Conservation (phyloP, 441 rosid species). For the Gossypium schwendimanii region DNA sequence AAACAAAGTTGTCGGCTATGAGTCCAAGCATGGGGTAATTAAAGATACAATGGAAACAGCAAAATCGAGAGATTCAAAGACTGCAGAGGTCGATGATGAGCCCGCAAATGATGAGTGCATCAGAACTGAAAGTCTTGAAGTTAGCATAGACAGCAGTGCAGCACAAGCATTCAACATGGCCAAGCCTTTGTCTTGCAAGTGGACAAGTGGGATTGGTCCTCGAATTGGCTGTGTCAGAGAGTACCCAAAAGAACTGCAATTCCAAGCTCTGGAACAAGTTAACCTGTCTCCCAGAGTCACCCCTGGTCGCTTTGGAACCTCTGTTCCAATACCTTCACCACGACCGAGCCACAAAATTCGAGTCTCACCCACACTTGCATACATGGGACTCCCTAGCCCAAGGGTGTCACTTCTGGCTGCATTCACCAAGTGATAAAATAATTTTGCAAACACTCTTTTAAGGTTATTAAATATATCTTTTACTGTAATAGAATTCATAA, state of each 20-base stretch:
- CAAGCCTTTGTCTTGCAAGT: conserved; percentile 65
- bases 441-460: not conserved
- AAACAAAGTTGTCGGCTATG: conserved; percentile 15
- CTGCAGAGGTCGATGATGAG: conserved; percentile 8
- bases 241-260: conserved; percentile 60
- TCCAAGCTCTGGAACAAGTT: conserved; percentile 63
- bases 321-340: conserved; percentile 66
- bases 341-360: conserved; percentile 63
- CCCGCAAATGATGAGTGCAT: conserved; percentile 12
- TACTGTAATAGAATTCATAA: not conserved
- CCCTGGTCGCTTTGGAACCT: conserved; percentile 22
- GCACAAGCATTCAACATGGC: conserved; percentile 30
- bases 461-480: not conserved
- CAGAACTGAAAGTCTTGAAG: not conserved
- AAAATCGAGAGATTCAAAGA: conserved; percentile 7
- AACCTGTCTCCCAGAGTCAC: conserved; percentile 48
- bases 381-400: conserved; percentile 70
- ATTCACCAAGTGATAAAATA: not conserved
- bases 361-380: conserved; percentile 63
- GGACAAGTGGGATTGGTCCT: conserved; percentile 71
- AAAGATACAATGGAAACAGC: not conserved
- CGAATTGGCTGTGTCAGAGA: conserved; percentile 81
- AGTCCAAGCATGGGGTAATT: conserved; percentile 14
- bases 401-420: not conserved
- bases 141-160: not conserved